phyloP scores from a whole-genome alignment of 1,139 yeast genomes.

The Meyerozyma elateridarum region DNA sequence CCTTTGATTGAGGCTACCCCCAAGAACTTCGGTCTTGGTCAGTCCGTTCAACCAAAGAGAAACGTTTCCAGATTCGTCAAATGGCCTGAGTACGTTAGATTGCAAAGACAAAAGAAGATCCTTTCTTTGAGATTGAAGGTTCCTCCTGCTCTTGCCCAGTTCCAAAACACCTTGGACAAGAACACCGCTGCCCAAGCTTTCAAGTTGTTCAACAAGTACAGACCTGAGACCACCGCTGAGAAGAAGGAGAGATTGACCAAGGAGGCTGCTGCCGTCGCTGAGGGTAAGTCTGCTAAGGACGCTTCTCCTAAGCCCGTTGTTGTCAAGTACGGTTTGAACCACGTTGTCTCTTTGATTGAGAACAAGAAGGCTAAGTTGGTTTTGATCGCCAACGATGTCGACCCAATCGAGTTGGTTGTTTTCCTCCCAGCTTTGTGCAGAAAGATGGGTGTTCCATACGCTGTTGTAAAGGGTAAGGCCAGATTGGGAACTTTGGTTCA shows the following conservation, averaged over 20 bases:
- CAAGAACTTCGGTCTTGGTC: conserved; percentile 95
- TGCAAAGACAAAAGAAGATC: conserved; percentile 18
- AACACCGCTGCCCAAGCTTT: conserved; percentile 96
- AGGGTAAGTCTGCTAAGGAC: conserved; percentile 93
- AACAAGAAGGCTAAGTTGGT: conserved; percentile 98
- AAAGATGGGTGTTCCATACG: conserved; percentile 19
- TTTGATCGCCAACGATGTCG: conserved; percentile 96
- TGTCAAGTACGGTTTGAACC: conserved; percentile 97
- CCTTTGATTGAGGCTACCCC: conserved; percentile 86
- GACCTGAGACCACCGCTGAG: conserved; percentile 95
- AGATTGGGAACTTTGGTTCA: conserved; percentile 18
- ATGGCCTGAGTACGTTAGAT: conserved; percentile 98
- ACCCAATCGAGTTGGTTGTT: conserved; percentile 95
- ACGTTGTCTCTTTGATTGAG: conserved; percentile 92
- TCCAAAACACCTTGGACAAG: conserved; percentile 93
- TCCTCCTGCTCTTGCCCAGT: conserved; percentile 34
- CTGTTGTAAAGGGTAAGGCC: conserved; percentile 18
- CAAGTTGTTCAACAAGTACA: conserved; percentile 96
- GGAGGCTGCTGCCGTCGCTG: conserved; percentile 98
- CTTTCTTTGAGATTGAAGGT: conserved; percentile 17
- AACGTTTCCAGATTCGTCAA: conserved; percentile 93
- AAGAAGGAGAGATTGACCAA: conserved; percentile 98
- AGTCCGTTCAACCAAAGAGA: conserved; percentile 90
- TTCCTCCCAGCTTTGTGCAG: conserved; percentile 76
- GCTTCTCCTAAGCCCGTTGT: conserved; percentile 93